Percentiles rank a stretch among this genome's conserved stretches.
phyloP scores from a whole-genome alignment of 495 filamentous ascomycete species.

The Annulohypoxylon moriforme region DNA sequence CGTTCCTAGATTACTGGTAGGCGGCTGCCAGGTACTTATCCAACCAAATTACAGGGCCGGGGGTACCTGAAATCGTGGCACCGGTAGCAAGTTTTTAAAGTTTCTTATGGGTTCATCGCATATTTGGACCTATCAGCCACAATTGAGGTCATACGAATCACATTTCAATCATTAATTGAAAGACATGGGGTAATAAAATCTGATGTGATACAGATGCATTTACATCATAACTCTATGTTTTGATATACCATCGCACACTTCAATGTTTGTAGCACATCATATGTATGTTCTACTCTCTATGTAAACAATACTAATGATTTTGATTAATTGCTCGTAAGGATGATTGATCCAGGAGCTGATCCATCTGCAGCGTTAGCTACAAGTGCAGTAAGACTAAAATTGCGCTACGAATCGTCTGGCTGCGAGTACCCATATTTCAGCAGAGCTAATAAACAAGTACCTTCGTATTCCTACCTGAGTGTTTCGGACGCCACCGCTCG shows the following conservation, averaged over 20 bases:
- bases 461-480: not conserved
- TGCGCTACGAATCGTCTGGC: too few species aligned
- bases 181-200: not conserved
- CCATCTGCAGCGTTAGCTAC: not conserved
- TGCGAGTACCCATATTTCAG: not conserved
- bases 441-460: not conserved
- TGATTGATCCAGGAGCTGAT: not conserved
- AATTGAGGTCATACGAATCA: slow-evolving; percentile 8
- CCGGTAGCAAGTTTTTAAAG: not conserved
- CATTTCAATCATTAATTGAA: slow-evolving; percentile 16
- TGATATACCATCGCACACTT: not conserved
- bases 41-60: slow-evolving; percentile 35
- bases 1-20: slow-evolving; percentile 26
- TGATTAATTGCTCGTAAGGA: not conserved
- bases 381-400: not conserved
- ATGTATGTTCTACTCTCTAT: not conserved
- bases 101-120: not conserved
- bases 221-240: not conserved
- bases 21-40: slow-evolving; percentile 7
- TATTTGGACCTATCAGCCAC: slow-evolving; percentile 13
- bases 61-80: slow-evolving; percentile 26
- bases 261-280: not conserved
- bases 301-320: not conserved
- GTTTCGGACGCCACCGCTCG: not conserved
- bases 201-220: not conserved